These are phyloP conservation scores for Aspergillus sp. DNA, from an alignment of 2,329 filamentous ascomycete genomes.

Conservation along the genomic window DNA sequence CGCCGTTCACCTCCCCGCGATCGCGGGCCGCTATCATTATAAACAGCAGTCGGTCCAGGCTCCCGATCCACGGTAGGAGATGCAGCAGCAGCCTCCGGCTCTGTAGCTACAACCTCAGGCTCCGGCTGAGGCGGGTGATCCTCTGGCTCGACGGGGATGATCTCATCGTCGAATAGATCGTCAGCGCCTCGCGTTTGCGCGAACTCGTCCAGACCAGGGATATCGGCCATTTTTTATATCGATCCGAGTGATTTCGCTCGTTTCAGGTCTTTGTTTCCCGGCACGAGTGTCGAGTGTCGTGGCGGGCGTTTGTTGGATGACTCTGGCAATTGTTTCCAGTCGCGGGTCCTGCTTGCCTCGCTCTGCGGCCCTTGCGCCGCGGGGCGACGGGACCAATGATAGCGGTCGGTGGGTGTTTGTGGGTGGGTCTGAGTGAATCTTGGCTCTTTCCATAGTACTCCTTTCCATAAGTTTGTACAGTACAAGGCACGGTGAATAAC, in stretches of 20 bases:
- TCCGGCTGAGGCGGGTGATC: conserved; percentile 24
- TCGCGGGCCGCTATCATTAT: conserved; percentile 26
- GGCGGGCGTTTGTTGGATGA: conserved; percentile 5
- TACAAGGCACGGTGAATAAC: too few relatives aligned
- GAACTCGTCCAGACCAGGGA: conserved; percentile 45
- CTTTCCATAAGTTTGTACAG: neutral
- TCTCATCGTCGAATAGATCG: conserved; percentile 53
- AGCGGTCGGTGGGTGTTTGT: conserved; percentile 23
- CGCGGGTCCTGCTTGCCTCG: conserved; percentile 12
- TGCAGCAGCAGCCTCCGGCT: conserved; percentile 12
- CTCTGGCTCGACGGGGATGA: conserved; percentile 44
- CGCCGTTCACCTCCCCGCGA: conserved; percentile 32
- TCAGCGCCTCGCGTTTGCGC: conserved; percentile 51
- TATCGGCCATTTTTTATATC: conserved; percentile 13
- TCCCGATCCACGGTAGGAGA: neutral
- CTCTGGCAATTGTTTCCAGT: conserved; percentile 3
- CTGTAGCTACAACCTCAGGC: conserved; percentile 10
- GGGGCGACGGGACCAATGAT: conserved; percentile 18
- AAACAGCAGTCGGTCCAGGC: conserved; percentile 9
- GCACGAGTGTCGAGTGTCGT: neutral
- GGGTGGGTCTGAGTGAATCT: neutral
- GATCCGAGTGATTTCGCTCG: neutral
- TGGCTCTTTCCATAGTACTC: neutral
- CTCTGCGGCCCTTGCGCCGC: conserved; percentile 20
- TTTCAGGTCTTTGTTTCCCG: neutral